Conservation (phyloP, 768 basidiomycete species). For the Candolleomyces efflorescens region DNA sequence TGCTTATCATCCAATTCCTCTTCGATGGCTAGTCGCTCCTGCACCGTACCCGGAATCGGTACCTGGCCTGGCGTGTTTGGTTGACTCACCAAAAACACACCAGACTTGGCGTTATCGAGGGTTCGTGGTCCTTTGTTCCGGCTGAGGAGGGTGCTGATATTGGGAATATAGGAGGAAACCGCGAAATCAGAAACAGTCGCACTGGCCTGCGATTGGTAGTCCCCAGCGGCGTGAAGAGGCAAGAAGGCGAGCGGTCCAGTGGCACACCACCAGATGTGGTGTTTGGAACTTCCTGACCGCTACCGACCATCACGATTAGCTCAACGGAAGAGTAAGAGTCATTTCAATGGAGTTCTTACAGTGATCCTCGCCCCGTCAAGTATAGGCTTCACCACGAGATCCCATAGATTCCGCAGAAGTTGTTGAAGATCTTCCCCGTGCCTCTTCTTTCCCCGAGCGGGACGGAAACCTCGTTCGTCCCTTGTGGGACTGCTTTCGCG, state of each 20-base stretch:
- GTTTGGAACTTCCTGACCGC: background rate
- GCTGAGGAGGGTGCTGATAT: background rate
- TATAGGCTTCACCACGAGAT: background rate
- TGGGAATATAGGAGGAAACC: slow-evolving; percentile 5
- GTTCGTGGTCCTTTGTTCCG: background rate
- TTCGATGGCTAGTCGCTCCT: slow-evolving; percentile 3
- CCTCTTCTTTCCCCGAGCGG: too few relatives aligned
- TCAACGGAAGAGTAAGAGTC: background rate
- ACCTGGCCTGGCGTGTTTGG: background rate
- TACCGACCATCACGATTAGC: background rate
- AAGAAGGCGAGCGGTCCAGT: slow-evolving; percentile 2
- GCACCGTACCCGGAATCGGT: slow-evolving; percentile 7
- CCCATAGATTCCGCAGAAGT: background rate
- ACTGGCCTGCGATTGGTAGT: background rate
- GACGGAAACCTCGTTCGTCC: too few relatives aligned
- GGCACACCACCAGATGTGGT: slow-evolving; percentile 2
- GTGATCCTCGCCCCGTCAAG: background rate
- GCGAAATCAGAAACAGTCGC: background rate
- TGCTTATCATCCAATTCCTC: background rate
- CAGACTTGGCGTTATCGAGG: background rate
- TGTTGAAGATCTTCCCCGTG: background rate
- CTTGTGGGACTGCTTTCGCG: background rate
- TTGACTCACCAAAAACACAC: slow-evolving; percentile 10
- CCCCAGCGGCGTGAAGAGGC: slow-evolving; percentile 1
- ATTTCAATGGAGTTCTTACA: too few relatives aligned